Base-by-base conservation (phyloP, 257 asterid genomes). In the Gynochthodes officinalis region DNA sequence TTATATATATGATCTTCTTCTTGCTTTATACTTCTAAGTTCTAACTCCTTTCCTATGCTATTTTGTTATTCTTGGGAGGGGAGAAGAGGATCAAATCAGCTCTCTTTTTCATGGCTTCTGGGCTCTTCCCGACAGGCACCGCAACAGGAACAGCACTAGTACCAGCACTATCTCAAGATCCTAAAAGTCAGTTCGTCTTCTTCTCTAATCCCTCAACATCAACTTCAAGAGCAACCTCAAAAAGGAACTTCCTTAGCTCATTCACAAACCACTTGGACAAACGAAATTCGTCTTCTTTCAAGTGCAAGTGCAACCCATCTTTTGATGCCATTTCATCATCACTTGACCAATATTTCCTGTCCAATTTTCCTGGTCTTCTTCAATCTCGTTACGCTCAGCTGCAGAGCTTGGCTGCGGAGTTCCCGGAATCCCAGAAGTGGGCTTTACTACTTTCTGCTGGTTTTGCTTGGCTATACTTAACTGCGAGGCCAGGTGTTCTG, bases 401-500 rank as follows among this genome's bases (percentile, higher is more conserved):
- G 21, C 85, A 85, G 78, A 76, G 75, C 39, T 72, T 77, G 13
- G 15, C 85, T 4, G 82, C 32, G 39, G 88, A 78, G 7, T 75
- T 89, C 60, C 96, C 97, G 2, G 90, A 88, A 39, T 65, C 37
- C 60, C 85, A 91, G 49, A 85, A 68, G 69, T 90, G 89, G 93
- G 87, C 84, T 23, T 11, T 89, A 4, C 49, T 90, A 19, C 71
- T 86, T 43, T 77, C 83, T 42, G 86, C 87, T 7, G 98, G 93
- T 8, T 54, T 91, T 62, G 64, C 82, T 16, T 95, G 97, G 99
- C 69, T 90, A 74, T 94, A 94, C 83, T 76, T 94, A 67, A 94
- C 99, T 16, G 93, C 98, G 32, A 84, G 98, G 76, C 99, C 98
- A 0, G 99, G 99, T 19, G 97, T 94, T 64, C 86, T 94, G 3